Evolutionary conservation across 108 stramenopile species (phyloP), one percentile per base, ranked within the genome.

Genomic region (Fragilaria crotonensis): DNA sequence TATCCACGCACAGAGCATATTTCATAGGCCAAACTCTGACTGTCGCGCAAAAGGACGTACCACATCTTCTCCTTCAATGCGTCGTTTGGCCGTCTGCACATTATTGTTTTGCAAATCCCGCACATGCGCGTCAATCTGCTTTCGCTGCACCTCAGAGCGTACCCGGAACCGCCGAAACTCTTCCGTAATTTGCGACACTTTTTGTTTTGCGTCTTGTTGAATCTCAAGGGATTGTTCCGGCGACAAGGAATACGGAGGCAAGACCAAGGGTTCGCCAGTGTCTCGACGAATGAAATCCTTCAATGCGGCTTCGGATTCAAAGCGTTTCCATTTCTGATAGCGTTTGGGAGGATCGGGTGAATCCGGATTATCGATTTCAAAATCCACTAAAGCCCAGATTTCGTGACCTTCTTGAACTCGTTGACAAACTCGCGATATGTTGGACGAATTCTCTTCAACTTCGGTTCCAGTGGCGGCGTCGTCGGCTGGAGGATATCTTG

Each of bases 151-250:
- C 69, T 94, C 92, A 7, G 85, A 71, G 25, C 76, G 55, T 7
- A 94, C 86, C n/a, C 89, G 86, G 66, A 90, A 90, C 11, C 88
- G 59, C 17, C 88, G 68, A 60, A 90, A 90, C 53, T 93, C 92
- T 73, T 93, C 92, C 28, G 84, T 82, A 32, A 90, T 73, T 20
- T 70, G 36, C 17, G 80, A 55, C 17, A 93, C 84, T 3, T 71
- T 57, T 52, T 73, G 59, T 52, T 76, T 72, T 3, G 91, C 79
- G 5, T 89, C 82, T 32, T 75, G 59, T 58, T 64, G 67, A 14
- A 89, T 75, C 33, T 70, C 56, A 11, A 62, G 44, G 9, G 91
- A 93, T 73, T 93, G 88, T 47, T 79, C 78, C 23, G 87, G 91
- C 46, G 79, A 79, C 3, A 89, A 67, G 20, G 87, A 87, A 48